These are phyloP conservation scores for Hypoxylon sp. DNA, from an alignment of 2,329 filamentous ascomycete genomes.

Conservation along the genomic window DNA sequence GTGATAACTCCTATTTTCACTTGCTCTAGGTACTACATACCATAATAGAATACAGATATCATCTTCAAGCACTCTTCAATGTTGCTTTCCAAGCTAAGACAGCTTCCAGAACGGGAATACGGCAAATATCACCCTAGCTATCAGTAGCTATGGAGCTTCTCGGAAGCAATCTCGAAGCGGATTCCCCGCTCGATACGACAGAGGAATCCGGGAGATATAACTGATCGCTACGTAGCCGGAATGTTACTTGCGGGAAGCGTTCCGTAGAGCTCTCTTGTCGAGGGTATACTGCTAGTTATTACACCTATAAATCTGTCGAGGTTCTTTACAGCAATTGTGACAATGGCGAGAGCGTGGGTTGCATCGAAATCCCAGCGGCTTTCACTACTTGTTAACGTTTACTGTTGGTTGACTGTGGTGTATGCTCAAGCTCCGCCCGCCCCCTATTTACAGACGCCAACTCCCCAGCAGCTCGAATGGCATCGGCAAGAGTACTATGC, in stretches of 20 bases:
- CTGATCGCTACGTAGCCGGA: conserved; percentile 14
- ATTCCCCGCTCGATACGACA: conserved; percentile 18
- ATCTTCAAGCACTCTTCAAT: no score
- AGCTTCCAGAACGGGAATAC: conserved; percentile 28
- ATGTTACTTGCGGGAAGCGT: neutral
- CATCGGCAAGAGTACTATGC: conserved; percentile 43
- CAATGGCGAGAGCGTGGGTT: conserved; percentile 2
- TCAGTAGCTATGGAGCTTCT: conserved; percentile 21
- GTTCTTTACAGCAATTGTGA: neutral
- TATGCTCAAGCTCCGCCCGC: conserved; percentile 31
- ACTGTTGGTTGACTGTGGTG: conserved; percentile 6
- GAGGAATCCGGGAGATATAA: conserved; percentile 10
- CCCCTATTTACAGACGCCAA: conserved; percentile 36
- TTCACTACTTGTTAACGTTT: neutral
- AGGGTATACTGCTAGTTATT: neutral
- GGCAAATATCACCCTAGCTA: conserved; percentile 24
- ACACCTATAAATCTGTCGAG: neutral
- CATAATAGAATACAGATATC: no score
- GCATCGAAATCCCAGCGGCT: neutral
- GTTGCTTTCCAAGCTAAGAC: neutral
- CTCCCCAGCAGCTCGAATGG: conserved; percentile 40
- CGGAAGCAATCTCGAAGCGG: conserved; percentile 13
- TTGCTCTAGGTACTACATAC: neutral
- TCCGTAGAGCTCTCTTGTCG: neutral
- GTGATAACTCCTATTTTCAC: no score